Evolutionary conservation across 306 rosid species (phyloP).

Genomic region (Trichosanthes truncata): DNA sequence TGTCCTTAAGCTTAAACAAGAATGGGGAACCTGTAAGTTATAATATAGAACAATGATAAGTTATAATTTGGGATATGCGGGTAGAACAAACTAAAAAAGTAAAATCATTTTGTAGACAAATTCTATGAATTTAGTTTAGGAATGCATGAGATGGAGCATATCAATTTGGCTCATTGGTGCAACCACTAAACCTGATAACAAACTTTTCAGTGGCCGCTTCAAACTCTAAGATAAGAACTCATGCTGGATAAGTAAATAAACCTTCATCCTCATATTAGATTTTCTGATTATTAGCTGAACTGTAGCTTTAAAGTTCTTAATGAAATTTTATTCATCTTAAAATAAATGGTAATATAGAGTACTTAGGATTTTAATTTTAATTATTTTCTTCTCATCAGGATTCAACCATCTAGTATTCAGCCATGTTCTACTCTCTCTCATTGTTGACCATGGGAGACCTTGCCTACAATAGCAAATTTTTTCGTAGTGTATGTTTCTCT

Average conservation of each 20-base stretch:
- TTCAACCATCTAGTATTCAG: not conserved
- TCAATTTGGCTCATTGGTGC: not conserved
- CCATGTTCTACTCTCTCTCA: not conserved
- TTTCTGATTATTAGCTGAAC: not conserved
- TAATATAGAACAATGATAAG: not conserved
- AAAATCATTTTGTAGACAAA: not conserved
- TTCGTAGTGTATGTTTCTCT: not conserved
- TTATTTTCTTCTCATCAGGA: not conserved
- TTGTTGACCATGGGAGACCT: not conserved
- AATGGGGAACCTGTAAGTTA: not conserved
- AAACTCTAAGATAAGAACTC: not conserved
- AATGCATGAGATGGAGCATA: not conserved
- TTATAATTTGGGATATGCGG: not conserved
- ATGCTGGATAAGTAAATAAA: not conserved
- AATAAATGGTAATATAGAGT: not conserved
- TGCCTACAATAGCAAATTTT: not conserved
- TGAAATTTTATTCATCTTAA: not conserved
- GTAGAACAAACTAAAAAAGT: not conserved
- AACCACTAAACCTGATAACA: not conserved
- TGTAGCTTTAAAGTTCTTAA: not conserved
- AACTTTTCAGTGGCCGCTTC: not conserved
- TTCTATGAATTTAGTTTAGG: not conserved
- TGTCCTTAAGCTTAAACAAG: conserved; percentile 12
- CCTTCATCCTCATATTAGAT: not conserved
- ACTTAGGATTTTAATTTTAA: not conserved